These are phyloP conservation scores for Cercospora beticola DNA, from an alignment of 2,329 filamentous ascomycete species.

Conservation along the genomic window DNA sequence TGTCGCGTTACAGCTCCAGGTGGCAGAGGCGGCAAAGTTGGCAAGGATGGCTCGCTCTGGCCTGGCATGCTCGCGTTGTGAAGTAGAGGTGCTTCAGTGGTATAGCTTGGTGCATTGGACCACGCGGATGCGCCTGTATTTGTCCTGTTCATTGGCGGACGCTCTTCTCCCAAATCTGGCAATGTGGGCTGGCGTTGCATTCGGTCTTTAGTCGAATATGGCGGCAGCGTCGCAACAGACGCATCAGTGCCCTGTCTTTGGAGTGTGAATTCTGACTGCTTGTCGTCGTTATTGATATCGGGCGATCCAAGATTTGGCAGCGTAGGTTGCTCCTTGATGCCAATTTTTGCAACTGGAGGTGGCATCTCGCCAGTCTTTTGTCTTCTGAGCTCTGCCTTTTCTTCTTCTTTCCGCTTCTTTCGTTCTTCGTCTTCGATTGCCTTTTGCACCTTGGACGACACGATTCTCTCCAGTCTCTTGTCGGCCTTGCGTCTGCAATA, in stretches of 20 bases:
- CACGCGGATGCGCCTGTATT: constrained; percentile 57
- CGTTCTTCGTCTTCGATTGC: constrained; percentile 75
- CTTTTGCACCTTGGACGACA: constrained; percentile 82
- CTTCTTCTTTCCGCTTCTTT: constrained; percentile 55
- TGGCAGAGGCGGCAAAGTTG: constrained; percentile 29
- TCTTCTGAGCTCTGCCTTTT: constrained; percentile 52
- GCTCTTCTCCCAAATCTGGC: constrained; percentile 43
- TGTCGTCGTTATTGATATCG: constrained; percentile 53
- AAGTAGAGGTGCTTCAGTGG: constrained; percentile 63
- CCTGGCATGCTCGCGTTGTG: constrained; percentile 53
- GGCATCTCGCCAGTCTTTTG: constrained; percentile 34
- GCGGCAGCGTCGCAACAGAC: constrained; percentile 46
- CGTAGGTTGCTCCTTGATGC: constrained; percentile 57
- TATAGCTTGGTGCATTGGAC: constrained; percentile 56
- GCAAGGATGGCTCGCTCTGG: constrained; percentile 25
- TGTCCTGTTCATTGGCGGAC: constrained; percentile 42
- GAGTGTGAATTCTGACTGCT: constrained; percentile 39
- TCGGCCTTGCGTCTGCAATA: constrained; percentile 95
- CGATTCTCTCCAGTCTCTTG: constrained; percentile 77
- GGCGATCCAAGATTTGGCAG: constrained; percentile 62
- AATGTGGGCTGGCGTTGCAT: constrained; percentile 41
- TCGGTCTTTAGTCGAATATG: constrained; percentile 48
- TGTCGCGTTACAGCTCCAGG: constrained; percentile 27
- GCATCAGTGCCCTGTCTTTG: constrained; percentile 37
- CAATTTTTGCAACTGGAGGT: constrained; percentile 15